Evolutionary conservation across 2,329 filamentous ascomycete species (phyloP), one percentile per base, ranked within the genome.

Genomic region (Paracorniculantispora psalliotae): DNA sequence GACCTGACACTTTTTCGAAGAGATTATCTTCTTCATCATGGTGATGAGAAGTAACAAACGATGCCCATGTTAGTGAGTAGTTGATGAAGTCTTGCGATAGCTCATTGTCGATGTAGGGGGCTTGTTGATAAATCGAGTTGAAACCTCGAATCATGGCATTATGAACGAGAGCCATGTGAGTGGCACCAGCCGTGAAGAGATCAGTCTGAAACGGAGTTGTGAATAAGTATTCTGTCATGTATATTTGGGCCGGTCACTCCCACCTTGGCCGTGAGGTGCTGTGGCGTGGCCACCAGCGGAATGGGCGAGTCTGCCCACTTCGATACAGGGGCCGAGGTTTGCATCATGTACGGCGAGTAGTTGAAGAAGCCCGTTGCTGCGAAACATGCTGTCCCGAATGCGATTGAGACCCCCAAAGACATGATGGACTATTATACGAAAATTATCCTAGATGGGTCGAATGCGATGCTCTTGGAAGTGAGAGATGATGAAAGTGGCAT

Each of bases 51-150:
- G 77, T 78, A 61, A 87, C 79, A 63, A 85, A 84, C 59, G 80
- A 78, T 71, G 79, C 76, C 81, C 82, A 86, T 0, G 82, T 79
- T 55, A 81, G 73, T 30, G 75, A 74, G 70, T 87, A 87, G 19
- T 77, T 77, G 56, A 86, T 70, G 63, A 88, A 87, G 67, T 81
- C 79, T 50, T 71, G 67, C 67, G 79, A 79, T 67, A 86, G 82
- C n/a, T 69, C 68, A 2, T 77, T 75, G 10, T 75, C 68, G 44
- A 86, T 69, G 64, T 80, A 73, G 12, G 78, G 76, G 1, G 82
- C 83, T 68, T 87, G 84, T 43, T 80, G 77, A 67, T 82, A 85
- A 66, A 88, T 85, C 65, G 78, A 81, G 70, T 88, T 87, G 74
- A 82, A 85, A 57, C 83, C 82, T 44, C 84, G 81, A 62, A 87